These are phyloP conservation scores for Ophiocordyceps australis DNA, from an alignment of 2,329 filamentous ascomycete species.

Conservation along the genomic window DNA sequence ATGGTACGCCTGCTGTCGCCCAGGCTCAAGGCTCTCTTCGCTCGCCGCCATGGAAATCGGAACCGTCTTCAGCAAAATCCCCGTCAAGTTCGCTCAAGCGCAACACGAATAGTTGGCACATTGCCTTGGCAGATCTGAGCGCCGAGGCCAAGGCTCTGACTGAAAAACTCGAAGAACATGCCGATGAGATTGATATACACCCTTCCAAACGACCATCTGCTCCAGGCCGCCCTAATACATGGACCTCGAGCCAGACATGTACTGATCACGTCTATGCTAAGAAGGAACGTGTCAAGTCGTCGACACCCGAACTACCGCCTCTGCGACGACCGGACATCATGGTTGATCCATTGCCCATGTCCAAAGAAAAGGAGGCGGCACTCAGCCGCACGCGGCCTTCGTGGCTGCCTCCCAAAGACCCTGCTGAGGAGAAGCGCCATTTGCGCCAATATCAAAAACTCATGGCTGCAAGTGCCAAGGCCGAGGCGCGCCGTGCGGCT, in stretches of 20 bases:
- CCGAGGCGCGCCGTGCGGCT: constrained; percentile 39
- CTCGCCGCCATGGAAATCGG: constrained; percentile 35
- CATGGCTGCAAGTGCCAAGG: constrained; percentile 47
- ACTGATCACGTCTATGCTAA: constrained; percentile 16
- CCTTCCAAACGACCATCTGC: constrained; percentile 12
- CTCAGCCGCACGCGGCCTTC: constrained; percentile 65
- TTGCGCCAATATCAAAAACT: constrained; percentile 72
- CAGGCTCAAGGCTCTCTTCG: constrained; percentile 39
- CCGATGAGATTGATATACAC: constrained; percentile 35
- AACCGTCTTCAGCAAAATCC: constrained; percentile 16
- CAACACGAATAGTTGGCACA: constrained; percentile 58
- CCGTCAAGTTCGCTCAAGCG: constrained; percentile 25
- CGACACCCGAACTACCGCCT: constrained; percentile 52
- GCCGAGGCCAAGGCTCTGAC: constrained; percentile 58
- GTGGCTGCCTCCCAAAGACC: constrained; percentile 75
- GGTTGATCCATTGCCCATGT: constrained; percentile 69
- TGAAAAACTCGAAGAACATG: constrained; percentile 64
- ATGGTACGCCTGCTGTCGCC: constrained; percentile 42
- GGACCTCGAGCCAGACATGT: constrained; percentile 16
- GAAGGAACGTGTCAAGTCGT: constrained; percentile 41
- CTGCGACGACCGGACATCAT: constrained; percentile 60
- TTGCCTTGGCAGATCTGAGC: constrained; percentile 49
- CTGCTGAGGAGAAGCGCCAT: constrained; percentile 79
- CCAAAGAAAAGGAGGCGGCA: constrained; percentile 74
- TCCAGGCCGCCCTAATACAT: constrained; percentile 19